These are phyloP conservation scores for Dictyostelium brefeldianum DNA, from an alignment of 78 protist species.

Conservation along the genomic window DNA sequence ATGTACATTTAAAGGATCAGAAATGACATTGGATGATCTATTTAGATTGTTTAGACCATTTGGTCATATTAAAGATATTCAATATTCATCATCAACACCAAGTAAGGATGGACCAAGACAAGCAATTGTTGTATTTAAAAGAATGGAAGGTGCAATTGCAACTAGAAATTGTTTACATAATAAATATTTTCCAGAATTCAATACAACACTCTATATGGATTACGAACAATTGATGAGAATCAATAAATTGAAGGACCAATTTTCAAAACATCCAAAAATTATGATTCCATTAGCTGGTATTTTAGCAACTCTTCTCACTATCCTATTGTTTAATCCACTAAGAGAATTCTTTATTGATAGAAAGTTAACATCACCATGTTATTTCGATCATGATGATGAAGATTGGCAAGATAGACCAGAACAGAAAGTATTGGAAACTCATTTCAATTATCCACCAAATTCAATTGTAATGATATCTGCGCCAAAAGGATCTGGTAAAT, in stretches of 20 bases:
- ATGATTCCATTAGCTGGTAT: conserved; percentile 78
- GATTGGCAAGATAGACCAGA: conserved; percentile 74
- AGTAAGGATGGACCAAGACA: conserved; percentile 41
- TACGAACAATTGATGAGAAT: conserved; percentile 53
- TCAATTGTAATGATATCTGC: conserved; percentile 65
- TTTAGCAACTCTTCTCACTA: conserved; percentile 67
- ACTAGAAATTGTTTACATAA: conserved; percentile 74
- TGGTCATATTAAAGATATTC: conserved; percentile 47
- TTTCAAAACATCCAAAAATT: conserved; percentile 79
- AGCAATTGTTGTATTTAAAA: conserved; percentile 17
- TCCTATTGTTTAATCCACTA: conserved; percentile 62
- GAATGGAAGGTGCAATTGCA: conserved; percentile 81
- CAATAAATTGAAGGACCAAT: conserved; percentile 64
- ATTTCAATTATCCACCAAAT: conserved; percentile 69
- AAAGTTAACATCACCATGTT: conserved; percentile 1
- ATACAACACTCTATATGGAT: conserved; percentile 56
- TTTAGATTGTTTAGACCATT: conserved; percentile 58
- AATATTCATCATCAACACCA: conserved; percentile 20
- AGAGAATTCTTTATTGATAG: conserved; percentile 44
- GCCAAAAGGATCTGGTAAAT: conserved; percentile 74
- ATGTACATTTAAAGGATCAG: conserved; percentile 61
- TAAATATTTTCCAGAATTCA: conserved; percentile 56
- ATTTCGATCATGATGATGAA: conserved; percentile 35
- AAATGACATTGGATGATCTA: conserved; percentile 52
- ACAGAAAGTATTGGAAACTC: conserved; percentile 41